phyloP scores from a whole-genome alignment of 2,329 filamentous ascomycete species.

The Hirsutella rhossiliensis region DNA sequence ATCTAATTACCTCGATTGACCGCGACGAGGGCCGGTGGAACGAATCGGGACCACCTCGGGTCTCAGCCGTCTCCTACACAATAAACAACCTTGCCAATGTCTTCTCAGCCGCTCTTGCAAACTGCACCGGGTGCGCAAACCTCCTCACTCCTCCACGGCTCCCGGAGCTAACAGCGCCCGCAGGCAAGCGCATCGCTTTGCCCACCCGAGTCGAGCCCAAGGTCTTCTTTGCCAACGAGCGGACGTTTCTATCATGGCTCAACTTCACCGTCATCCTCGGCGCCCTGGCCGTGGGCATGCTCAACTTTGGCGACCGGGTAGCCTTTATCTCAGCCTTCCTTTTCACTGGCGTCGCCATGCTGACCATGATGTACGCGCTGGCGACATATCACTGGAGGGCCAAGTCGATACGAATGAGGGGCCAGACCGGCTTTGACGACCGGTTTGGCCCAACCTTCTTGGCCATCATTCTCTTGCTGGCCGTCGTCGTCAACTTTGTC shows the following conservation, averaged over 20 bases:
- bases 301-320: constrained; percentile 93
- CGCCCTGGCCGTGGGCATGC: constrained; percentile 87
- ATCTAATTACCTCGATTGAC: too few species aligned
- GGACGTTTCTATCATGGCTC: constrained; percentile 97
- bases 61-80: neutral
- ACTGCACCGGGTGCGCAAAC: constrained; percentile 65
- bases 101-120: constrained; percentile 89
- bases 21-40: neutral
- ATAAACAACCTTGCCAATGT: constrained; percentile 48
- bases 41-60: neutral
- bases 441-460: constrained; percentile 86
- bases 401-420: constrained; percentile 78
- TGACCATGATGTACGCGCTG: constrained; percentile 89
- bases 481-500: constrained; percentile 94
- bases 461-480: constrained; percentile 72
- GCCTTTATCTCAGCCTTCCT: constrained; percentile 89
- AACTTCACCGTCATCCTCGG: constrained; percentile 99
- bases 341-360: constrained; percentile 90
- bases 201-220: constrained; percentile 97
- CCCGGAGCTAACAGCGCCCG: constrained; percentile 6
- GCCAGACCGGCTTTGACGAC: constrained; percentile 94
- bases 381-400: constrained; percentile 96
- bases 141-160: neutral
- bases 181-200: constrained; percentile 96
- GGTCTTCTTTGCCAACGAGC: constrained; percentile 99